A percentile compares a stretch with the other conserved stretches of the same genome.
These are phyloP conservation scores for Diplodia seriata DNA, from an alignment of 2,329 filamentous ascomycete species.

Conservation along the genomic window DNA sequence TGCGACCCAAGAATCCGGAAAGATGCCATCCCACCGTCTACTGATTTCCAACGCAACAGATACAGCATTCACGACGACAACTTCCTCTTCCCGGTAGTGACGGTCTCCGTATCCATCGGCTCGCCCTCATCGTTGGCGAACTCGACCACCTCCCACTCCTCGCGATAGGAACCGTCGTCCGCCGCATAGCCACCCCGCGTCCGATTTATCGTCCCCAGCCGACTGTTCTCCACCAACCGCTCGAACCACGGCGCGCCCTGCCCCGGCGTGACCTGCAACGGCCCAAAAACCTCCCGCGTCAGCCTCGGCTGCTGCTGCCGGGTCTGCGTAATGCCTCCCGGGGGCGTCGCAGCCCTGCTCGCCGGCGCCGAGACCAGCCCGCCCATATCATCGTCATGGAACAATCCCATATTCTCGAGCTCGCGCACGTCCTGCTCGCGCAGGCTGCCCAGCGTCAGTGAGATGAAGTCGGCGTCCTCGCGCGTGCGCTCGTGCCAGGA, in stretches of 20 bases:
- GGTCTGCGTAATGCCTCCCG: slow-evolving; percentile 35
- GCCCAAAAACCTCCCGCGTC: slow-evolving; percentile 19
- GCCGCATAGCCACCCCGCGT: slow-evolving; percentile 66
- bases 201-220: slow-evolving; percentile 71
- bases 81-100: slow-evolving; percentile 45
- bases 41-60: background rate
- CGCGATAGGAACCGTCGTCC: slow-evolving; percentile 67
- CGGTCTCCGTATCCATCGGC: slow-evolving; percentile 37
- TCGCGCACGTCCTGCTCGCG: slow-evolving; percentile 72
- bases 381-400: slow-evolving; percentile 56
- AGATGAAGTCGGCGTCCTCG: slow-evolving; percentile 78
- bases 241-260: slow-evolving; percentile 86
- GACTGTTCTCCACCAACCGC: slow-evolving; percentile 76
- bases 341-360: slow-evolving; percentile 36
- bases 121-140: slow-evolving; percentile 54
- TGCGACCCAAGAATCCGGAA: background rate
- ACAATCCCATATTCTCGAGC: slow-evolving; percentile 76
- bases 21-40: background rate
- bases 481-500: slow-evolving; percentile 80
- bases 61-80: slow-evolving; percentile 32
- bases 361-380: slow-evolving; percentile 33
- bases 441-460: slow-evolving; percentile 80
- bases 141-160: slow-evolving; percentile 87
- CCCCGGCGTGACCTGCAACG: slow-evolving; percentile 40
- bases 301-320: background rate